Percentiles rank a stretch among this genome's conserved stretches.
These are phyloP conservation scores for Arthroderma sp. DNA, from an alignment of 2,329 filamentous ascomycete species.

Conservation along the genomic window DNA sequence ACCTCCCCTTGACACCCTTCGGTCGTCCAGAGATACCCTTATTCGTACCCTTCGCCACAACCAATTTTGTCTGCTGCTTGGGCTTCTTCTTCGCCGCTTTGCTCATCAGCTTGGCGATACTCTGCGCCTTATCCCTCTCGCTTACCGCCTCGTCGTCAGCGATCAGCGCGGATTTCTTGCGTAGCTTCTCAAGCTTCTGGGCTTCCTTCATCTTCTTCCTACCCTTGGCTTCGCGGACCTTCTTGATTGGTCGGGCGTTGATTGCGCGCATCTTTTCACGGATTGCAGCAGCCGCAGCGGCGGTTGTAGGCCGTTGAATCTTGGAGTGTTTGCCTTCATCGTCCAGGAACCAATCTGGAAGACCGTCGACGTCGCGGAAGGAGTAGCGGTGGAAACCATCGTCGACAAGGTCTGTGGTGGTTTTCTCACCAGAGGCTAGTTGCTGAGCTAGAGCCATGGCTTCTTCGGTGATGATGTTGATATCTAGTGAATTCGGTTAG, in stretches of 20 bases:
- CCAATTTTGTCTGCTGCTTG: conserved; percentile 67
- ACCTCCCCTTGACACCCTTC: conserved; percentile 84
- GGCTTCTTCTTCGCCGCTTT: conserved; percentile 78
- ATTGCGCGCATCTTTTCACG: conserved; percentile 86
- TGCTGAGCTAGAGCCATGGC: conserved; percentile 95
- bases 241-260: conserved; percentile 96
- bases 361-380: conserved; percentile 78
- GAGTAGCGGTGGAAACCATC: conserved; percentile 88
- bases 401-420: conserved; percentile 66
- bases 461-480: conserved; percentile 98
- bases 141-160: conserved; percentile 83
- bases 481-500: conserved; percentile 43
- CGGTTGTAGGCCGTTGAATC: conserved; percentile 75
- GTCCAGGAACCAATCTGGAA: conserved; percentile 96
- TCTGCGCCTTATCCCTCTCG: conserved; percentile 87
- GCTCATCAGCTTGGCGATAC: conserved; percentile 67
- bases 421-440: conserved; percentile 74
- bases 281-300: conserved; percentile 79
- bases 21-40: conserved; percentile 75
- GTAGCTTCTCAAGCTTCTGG: conserved; percentile 79
- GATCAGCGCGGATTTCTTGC: conserved; percentile 89
- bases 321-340: conserved; percentile 78
- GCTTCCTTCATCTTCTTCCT: conserved; percentile 95
- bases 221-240: conserved; percentile 90
- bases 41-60: conserved; percentile 76